A percentile compares a stretch with the other conserved stretches of the same genome.
phyloP scores from a whole-genome alignment of 805 yeast genomes.

The Kazachstania taianensis region DNA sequence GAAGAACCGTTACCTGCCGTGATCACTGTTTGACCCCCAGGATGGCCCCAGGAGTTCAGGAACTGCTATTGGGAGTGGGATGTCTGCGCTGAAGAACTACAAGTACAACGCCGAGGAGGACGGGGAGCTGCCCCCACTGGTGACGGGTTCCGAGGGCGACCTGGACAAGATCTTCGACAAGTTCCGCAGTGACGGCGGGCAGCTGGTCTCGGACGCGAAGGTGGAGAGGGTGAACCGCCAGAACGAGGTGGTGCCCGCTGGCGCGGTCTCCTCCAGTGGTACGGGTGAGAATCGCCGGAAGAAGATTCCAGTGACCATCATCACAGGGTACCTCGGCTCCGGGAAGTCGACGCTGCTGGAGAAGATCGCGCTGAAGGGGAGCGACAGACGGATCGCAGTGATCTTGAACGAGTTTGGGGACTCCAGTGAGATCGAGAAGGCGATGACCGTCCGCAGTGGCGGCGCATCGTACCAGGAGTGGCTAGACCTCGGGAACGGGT shows the following conservation, averaged over 20 bases:
- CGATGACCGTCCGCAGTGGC: conserved; percentile 52
- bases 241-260: not conserved
- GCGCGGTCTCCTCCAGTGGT: not conserved
- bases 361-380: conserved; percentile 50
- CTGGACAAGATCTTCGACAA: conserved; percentile 17
- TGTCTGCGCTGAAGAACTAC: conserved; percentile 27
- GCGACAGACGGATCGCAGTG: conserved; percentile 74
- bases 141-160: conserved; percentile 23
- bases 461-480: conserved; percentile 71
- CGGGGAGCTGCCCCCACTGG: conserved; percentile 26
- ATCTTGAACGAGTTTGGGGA: conserved; percentile 90
- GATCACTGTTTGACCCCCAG: too few relatives aligned
- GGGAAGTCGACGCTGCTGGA: conserved; percentile 86
- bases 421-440: conserved; percentile 79
- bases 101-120: conserved; percentile 25
- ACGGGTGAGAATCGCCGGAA: not conserved
- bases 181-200: conserved; percentile 23
- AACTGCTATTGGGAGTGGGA: too few relatives aligned
- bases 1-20: too few relatives aligned
- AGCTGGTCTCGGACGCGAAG: conserved; percentile 23
- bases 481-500: conserved; percentile 94
- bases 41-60: too few relatives aligned
- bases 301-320: conserved; percentile 81
- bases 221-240: conserved; percentile 22
- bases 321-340: conserved; percentile 91